A percentile compares a stretch with the other conserved stretches of the same genome.
phyloP scores from a whole-genome alignment of 2,329 filamentous ascomycete species.

The Karstenula rhodostoma region DNA sequence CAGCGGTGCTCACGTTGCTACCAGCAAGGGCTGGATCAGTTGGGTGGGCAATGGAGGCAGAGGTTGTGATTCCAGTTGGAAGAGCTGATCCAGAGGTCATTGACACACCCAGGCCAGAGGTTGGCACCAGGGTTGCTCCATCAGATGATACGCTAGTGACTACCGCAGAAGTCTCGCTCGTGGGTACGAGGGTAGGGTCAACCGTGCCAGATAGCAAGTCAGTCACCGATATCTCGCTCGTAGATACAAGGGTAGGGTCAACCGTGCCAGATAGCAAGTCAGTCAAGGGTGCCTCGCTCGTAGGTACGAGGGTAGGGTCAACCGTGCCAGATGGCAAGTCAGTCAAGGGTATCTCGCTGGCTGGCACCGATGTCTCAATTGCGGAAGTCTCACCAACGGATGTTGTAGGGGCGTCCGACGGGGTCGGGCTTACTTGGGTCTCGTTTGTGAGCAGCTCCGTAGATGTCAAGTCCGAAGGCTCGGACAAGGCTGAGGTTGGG shows the following conservation, averaged over 20 bases:
- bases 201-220: background rate
- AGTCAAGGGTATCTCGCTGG: conserved; percentile 3
- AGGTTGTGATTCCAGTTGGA: conserved; percentile 1
- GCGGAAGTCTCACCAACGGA: conserved; percentile 1
- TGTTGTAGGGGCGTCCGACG: conserved; percentile 10
- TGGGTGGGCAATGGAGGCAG: conserved; percentile 4
- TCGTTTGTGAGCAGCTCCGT: conserved; percentile 20
- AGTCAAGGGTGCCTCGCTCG: background rate
- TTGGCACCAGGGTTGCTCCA: background rate
- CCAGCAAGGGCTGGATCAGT: conserved; percentile 3
- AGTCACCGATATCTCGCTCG: background rate
- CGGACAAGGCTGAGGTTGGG: conserved; percentile 10
- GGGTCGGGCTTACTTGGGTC: conserved; percentile 15
- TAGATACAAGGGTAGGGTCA: background rate
- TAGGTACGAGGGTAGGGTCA: background rate
- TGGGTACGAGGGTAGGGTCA: background rate
- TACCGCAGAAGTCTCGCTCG: background rate
- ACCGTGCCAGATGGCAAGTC: background rate
- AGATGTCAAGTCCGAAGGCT: conserved; percentile 16
- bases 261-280: background rate
- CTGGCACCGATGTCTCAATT: background rate
- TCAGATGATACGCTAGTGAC: background rate
- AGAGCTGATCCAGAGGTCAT: conserved; percentile 9
- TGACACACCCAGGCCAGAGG: conserved; percentile 7
- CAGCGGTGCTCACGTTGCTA: background rate